Base-by-base conservation (phyloP, 352 stramenopile species). In the Phytophthora constricta region DNA sequence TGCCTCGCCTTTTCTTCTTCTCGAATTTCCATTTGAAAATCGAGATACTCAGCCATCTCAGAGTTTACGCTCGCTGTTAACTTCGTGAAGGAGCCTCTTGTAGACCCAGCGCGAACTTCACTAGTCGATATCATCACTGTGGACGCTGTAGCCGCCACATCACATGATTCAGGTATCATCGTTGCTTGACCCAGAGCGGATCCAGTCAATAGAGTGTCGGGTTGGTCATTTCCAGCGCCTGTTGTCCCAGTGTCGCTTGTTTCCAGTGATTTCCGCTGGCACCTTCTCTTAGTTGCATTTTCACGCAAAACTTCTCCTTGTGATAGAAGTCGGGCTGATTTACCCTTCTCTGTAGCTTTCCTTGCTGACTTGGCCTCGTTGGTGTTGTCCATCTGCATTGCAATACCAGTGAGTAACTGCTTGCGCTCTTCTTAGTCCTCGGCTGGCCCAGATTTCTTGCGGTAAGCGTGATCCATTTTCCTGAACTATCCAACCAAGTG, bases 371-470 rank as follows among this genome's bases (percentile, higher is more conserved):
- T 42, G 25, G 11, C 39, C n/a, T 11, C 47, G 1, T 41, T 27
- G 11, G 39, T 7, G 10, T 54, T 27, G 5, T 27, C 7, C 47
- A 54, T 25, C 4, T 14, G 39, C 8, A 49, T 16, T 3, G 20
- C 23, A n/a, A 55, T 48, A 43, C 50, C 55, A 48, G 45, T 43
- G 11, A 55, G 31, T 9, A 62, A 41, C 4, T 33, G 45, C 23
- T 63, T 56, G 45, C 34, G 34, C 33, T 64, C 46, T 17, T 46
- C 55, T 11, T 52, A 57, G 25, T 41, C 23, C 46, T 63, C 56
- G 49, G 28, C 43, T 20, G 54, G 33, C 10, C 56, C 33, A 20
- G 26, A 62, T 48, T 56, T 47, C 31, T 37, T 37, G 7, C 31
- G 31, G 13, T 13, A 37, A 37, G 31, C 31, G 13, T 11, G 7